These are phyloP conservation scores for Leishmania lainsoni DNA, from an alignment of 208 protist genomes.

Conservation along the genomic window DNA sequence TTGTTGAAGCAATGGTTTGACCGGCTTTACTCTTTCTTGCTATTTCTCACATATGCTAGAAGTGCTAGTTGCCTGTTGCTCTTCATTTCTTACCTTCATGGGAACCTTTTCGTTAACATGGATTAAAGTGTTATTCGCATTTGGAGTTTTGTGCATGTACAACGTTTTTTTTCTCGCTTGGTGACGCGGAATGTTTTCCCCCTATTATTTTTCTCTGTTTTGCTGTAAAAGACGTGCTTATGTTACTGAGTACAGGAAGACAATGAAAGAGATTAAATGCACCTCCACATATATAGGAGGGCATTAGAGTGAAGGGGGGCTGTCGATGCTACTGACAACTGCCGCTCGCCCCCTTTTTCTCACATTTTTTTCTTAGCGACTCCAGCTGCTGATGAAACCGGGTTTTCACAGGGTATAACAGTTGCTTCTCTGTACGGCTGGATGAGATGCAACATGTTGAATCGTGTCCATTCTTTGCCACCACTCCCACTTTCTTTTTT, in stretches of 20 bases:
- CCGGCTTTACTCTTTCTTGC: background rate
- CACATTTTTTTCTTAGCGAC: background rate
- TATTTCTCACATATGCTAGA: background rate
- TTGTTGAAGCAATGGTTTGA: background rate
- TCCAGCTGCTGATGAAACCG: background rate
- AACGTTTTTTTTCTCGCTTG: background rate
- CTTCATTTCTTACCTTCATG: background rate
- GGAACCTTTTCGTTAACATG: background rate
- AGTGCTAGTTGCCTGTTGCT: background rate
- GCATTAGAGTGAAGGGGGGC: background rate
- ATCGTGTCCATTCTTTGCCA: background rate
- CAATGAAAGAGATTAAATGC: background rate
- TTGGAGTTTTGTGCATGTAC: background rate
- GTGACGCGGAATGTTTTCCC: background rate
- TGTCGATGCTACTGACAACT: background rate
- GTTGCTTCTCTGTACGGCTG: background rate
- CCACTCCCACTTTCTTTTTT: constrained; percentile 10
- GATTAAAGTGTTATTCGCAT: background rate
- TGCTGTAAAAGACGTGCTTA: too few species aligned
- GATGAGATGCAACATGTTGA: background rate
- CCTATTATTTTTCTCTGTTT: background rate
- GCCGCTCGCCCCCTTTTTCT: background rate
- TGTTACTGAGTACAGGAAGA: background rate
- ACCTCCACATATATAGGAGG: background rate
- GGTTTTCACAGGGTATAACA: too few species aligned